Conservation (phyloP, 2,329 filamentous ascomycete species). For the Colletotrichum limetticola region DNA sequence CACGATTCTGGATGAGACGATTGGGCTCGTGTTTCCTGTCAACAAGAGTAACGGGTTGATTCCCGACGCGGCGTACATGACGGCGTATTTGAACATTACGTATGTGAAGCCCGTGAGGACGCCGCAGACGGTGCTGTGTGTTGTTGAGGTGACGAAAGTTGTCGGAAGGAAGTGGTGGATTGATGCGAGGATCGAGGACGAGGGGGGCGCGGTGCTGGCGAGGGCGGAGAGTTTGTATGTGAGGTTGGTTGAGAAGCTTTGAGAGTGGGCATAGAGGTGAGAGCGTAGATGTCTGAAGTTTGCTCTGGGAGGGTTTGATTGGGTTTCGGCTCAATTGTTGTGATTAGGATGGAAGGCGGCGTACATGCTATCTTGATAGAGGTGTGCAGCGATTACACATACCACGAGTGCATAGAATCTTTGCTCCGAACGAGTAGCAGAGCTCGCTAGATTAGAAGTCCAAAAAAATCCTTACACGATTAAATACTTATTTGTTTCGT, state of each 20-base stretch:
- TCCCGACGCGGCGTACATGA: slow-evolving; percentile 44
- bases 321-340: background rate
- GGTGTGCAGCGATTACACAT: background rate
- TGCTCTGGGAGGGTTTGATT: no score
- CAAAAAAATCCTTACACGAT: background rate
- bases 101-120: slow-evolving; percentile 47
- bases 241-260: slow-evolving; percentile 29
- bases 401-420: background rate
- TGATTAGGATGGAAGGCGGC: background rate
- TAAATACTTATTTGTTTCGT: background rate
- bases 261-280: background rate
- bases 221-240: slow-evolving; percentile 38
- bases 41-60: slow-evolving; percentile 45
- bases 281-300: background rate
- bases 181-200: slow-evolving; percentile 45
- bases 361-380: background rate
- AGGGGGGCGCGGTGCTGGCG: slow-evolving; percentile 44
- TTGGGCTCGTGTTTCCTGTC: slow-evolving; percentile 48
- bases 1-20: slow-evolving; percentile 50
- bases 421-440: background rate
- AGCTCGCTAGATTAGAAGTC: background rate
- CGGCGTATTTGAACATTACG: slow-evolving; percentile 47
- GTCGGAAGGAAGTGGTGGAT: slow-evolving; percentile 49
- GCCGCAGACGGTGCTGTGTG: slow-evolving; percentile 45
- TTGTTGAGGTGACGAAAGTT: slow-evolving; percentile 43